A percentile compares a stretch with the other conserved stretches of the same genome.
Conservation (phyloP, 2,329 filamentous ascomycete genomes). For the Monilinia aucupariae region DNA sequence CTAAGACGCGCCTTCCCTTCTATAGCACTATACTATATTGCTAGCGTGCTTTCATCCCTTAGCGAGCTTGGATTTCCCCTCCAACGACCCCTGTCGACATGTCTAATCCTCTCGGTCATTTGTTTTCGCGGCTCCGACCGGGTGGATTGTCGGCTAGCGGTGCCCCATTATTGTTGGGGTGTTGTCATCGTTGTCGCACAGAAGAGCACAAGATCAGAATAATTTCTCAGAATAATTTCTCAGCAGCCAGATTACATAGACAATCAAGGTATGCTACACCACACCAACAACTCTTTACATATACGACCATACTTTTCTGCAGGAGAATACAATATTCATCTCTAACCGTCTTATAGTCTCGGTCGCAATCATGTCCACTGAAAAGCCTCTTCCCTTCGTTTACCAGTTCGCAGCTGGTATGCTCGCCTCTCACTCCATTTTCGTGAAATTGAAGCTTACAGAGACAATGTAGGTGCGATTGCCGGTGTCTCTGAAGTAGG, state of each 20-base stretch:
- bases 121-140: not conserved
- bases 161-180: not conserved
- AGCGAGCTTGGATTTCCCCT: not conserved
- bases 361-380: constrained; percentile 51
- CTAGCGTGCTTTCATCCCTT: not conserved
- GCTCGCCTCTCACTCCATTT: constrained; percentile 30
- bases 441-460: constrained; percentile 31
- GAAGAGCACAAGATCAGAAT: constrained; percentile 1
- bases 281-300: not conserved
- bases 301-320: not conserved
- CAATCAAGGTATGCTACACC: constrained; percentile 1
- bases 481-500: constrained; percentile 95
- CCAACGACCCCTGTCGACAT: not conserved
- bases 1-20: not conserved
- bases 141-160: not conserved
- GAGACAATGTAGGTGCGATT: constrained; percentile 62
- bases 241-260: not conserved
- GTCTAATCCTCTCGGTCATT: not conserved
- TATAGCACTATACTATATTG: not conserved
- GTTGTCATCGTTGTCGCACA: not conserved
- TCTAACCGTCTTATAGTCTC: not conserved
- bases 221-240: constrained; percentile 12
- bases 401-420: constrained; percentile 93
- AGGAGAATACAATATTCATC: not conserved
- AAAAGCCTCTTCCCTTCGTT: constrained; percentile 79